phyloP scores from a whole-genome alignment of 352 stramenopile genomes.

The Phytophthora pistaciae region DNA sequence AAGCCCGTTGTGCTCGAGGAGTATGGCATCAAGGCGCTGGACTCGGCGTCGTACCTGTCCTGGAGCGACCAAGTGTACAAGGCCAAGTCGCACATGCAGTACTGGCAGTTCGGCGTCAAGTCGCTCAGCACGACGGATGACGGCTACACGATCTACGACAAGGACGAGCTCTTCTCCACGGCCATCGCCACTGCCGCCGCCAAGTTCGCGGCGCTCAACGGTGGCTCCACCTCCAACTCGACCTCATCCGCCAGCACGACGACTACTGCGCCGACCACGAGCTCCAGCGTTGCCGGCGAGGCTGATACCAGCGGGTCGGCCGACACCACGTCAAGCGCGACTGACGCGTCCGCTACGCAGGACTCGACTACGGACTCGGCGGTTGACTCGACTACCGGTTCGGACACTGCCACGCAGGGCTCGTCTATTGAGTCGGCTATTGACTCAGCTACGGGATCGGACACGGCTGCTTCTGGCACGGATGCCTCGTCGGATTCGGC shows the following conservation, averaged over 20 bases:
- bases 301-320: conserved; percentile 14
- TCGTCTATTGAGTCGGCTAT: neutral
- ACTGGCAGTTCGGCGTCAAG: conserved; percentile 48
- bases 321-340: conserved; percentile 15
- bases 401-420: neutral
- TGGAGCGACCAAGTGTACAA: conserved; percentile 39
- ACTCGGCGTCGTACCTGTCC: conserved; percentile 32
- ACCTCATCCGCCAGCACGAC: conserved; percentile 20
- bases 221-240: conserved; percentile 28
- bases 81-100: conserved; percentile 46
- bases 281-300: conserved; percentile 19
- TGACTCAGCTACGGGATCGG: neutral
- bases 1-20: conserved; percentile 45
- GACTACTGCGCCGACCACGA: conserved; percentile 10
- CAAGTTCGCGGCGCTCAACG: conserved; percentile 39
- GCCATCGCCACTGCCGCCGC: conserved; percentile 28
- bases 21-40: conserved; percentile 38
- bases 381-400: neutral
- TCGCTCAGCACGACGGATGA: conserved; percentile 39
- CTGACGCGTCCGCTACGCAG: conserved; percentile 17
- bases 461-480: neutral
- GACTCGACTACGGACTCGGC: neutral
- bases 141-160: conserved; percentile 39
- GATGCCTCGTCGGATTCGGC: neutral
- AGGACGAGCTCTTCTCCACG: conserved; percentile 27